Evolutionary conservation across 441 rosid genomes (phyloP), one percentile per base, ranked within the genome.

Genomic region (Corymbia citriodora): DNA sequence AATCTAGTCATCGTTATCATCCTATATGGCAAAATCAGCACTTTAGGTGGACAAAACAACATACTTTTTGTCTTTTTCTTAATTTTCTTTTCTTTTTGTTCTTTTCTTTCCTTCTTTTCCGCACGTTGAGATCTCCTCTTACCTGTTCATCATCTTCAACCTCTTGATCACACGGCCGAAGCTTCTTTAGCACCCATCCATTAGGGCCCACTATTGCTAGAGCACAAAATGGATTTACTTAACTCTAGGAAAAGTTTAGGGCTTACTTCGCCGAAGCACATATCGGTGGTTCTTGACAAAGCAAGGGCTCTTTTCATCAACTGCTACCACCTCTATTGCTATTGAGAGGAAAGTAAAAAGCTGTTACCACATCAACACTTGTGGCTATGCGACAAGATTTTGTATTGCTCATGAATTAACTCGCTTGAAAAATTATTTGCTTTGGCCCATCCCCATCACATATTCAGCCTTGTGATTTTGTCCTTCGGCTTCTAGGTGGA

Each of bases 1-100:
- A 4, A 5, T 9, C 1, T 4, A 21, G 4, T 57, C 10, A 57
- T 57, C 21, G 10, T 23, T 8, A 0, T 57, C 1, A 1, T 23
- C 6, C 0, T 23, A 57, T 21, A n/a, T 5, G 29, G 1, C 27
- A 59, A 1, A 0, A 2, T 2, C 1, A 11, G 3, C 2, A 0
- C 10, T 13, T 5, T 25, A 11, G 1, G n/a, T 59, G n/a, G 65
- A 59, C 65, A 59, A 59, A 10, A 59, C 5, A 14, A 59, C 15
- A 59, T 23, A 23, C 14, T 0, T 59, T 59, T 59, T 11, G 65
- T 11, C n/a, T 59, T 59, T 59, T 59, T 25, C 65, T 25, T 59
- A 59, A 1, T 10, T 25, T 59, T 55, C 11, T 27, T n/a, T n/a
- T n/a, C n/a, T n/a, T n/a, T n/a, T 61, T 13, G 2, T 11, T 25